phyloP scores from a whole-genome alignment of 495 filamentous ascomycete species.

The Rhizodiscina lignyota region DNA sequence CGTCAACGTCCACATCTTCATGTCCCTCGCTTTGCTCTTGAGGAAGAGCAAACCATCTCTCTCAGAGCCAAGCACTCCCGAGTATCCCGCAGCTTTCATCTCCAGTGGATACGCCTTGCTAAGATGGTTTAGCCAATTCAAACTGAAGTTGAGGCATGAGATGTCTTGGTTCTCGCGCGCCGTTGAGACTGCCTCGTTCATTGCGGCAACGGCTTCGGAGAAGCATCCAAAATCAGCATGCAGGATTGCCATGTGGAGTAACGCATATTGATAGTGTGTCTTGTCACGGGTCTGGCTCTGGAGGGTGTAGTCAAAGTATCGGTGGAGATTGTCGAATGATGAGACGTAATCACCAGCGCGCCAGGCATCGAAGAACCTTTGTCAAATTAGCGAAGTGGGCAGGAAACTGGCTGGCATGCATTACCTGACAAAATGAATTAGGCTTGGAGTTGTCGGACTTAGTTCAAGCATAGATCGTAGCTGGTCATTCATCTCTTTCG shows the following conservation, averaged over 20 bases:
- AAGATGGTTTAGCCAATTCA: slow-evolving; percentile 97
- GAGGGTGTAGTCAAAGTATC: slow-evolving; percentile 96
- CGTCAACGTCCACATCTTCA: slow-evolving; percentile 72
- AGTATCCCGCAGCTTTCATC: slow-evolving; percentile 50
- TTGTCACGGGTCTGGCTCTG: slow-evolving; percentile 65
- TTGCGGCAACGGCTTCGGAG: slow-evolving; percentile 76
- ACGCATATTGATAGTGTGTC: slow-evolving; percentile 86
- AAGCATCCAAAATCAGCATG: slow-evolving; percentile 93
- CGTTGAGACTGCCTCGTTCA: slow-evolving; percentile 82
- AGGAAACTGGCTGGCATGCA: background rate
- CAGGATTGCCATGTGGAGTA: slow-evolving; percentile 84
- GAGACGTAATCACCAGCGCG: slow-evolving; percentile 76
- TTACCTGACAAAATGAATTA: slow-evolving; percentile 64
- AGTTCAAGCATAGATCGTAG: slow-evolving; percentile 50
- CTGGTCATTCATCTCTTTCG: slow-evolving; percentile 46
- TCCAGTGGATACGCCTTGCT: slow-evolving; percentile 67
- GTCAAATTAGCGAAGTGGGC: background rate
- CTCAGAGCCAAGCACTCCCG: slow-evolving; percentile 58
- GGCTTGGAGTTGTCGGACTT: slow-evolving; percentile 47
- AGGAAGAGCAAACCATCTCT: slow-evolving; percentile 71
- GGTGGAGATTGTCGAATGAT: slow-evolving; percentile 80
- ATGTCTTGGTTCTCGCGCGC: slow-evolving; percentile 86
- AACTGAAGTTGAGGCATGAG: slow-evolving; percentile 81
- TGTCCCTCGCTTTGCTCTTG: slow-evolving; percentile 75
- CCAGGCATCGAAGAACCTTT: slow-evolving; percentile 78